These are phyloP conservation scores for Pythium graminicola DNA, from an alignment of 352 stramenopile species.

Conservation along the genomic window DNA sequence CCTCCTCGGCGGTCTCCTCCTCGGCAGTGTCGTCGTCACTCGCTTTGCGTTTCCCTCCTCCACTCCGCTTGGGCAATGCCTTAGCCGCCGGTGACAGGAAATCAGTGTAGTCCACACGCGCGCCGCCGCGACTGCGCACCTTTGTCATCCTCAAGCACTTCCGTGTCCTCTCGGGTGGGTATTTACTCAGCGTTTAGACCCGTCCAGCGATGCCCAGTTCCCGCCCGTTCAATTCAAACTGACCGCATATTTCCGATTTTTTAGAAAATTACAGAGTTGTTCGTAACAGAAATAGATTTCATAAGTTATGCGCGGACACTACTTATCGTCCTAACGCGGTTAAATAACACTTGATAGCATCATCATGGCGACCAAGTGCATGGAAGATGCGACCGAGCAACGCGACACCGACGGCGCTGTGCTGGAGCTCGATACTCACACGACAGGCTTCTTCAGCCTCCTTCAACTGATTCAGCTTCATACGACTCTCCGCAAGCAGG, in stretches of 20 bases:
- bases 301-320: constrained; percentile 17
- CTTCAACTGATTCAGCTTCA: constrained; percentile 19
- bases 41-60: constrained; percentile 12
- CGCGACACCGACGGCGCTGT: constrained; percentile 17
- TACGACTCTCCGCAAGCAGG: constrained; percentile 22
- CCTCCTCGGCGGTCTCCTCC: constrained; percentile 8
- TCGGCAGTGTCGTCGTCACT: constrained; percentile 4
- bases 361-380: constrained; percentile 18
- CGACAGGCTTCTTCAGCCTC: constrained; percentile 26
- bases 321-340: constrained; percentile 21
- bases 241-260: not conserved
- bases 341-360: constrained; percentile 29
- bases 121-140: constrained; percentile 27
- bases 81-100: constrained; percentile 25
- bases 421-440: constrained; percentile 22
- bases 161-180: constrained; percentile 4
- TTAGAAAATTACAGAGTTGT: constrained; percentile 9
- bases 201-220: constrained; percentile 2
- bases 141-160: constrained; percentile 32
- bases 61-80: constrained; percentile 12
- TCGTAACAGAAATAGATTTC: constrained; percentile 9
- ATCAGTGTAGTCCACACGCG: constrained; percentile 39
- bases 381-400: constrained; percentile 23
- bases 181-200: constrained; percentile 5
- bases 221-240: constrained; percentile 17